Evolutionary conservation across 139 green algal species (phyloP).

Genomic region (Klebsormidium nitens): DNA sequence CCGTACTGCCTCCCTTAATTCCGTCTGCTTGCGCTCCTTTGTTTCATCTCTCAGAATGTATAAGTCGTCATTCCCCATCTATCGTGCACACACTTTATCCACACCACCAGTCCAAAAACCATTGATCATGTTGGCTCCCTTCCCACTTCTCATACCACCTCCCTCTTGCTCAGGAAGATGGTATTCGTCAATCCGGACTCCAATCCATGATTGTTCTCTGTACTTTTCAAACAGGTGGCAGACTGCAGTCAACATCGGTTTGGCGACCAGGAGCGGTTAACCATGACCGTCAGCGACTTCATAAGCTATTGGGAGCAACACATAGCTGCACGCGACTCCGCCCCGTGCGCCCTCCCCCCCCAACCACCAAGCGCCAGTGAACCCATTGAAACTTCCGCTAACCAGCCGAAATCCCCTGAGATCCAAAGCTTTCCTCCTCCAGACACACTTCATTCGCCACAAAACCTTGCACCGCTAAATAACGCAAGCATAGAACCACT

Average conservation of each 20-base stretch:
- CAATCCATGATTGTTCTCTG: not conserved
- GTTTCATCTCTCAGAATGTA: no score
- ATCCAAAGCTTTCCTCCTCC: not conserved
- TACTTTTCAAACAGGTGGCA: constrained; percentile 22
- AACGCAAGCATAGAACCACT: no score
- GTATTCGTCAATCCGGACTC: not conserved
- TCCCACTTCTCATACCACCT: not conserved
- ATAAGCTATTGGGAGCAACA: constrained; percentile 32
- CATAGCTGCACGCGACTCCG: not conserved
- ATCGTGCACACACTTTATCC: not conserved
- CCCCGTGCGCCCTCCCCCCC: no score
- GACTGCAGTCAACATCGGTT: constrained; percentile 20
- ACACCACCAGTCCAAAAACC: not conserved
- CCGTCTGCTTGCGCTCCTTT: no score
- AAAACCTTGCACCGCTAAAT: not conserved
- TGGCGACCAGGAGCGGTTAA: constrained; percentile 25
- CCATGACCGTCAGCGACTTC: constrained; percentile 29
- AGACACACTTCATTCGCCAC: not conserved
- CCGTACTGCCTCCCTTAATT: no score
- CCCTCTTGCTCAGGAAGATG: not conserved
- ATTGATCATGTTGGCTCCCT: not conserved
- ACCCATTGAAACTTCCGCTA: not conserved
- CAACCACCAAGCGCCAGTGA: not conserved
- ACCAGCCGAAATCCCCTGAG: not conserved
- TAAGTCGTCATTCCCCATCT: no score